These are phyloP conservation scores for Solanum phureja DNA, from an alignment of 257 asterid genomes.

Conservation along the genomic window DNA sequence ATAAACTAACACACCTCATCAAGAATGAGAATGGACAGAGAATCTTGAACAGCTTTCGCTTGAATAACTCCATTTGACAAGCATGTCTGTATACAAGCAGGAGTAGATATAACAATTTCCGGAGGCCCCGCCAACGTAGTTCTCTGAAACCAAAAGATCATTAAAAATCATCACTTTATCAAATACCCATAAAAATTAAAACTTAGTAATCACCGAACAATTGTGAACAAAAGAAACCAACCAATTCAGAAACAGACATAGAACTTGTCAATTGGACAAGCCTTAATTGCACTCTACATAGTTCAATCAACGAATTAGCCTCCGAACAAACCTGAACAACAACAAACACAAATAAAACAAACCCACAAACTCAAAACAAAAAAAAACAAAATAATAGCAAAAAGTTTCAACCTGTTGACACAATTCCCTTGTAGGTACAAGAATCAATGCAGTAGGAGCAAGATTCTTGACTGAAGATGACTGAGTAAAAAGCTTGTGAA, in stretches of 20 bases:
- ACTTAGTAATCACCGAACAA: background rate
- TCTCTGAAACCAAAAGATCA: constrained; percentile 30
- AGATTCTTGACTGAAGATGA: constrained; percentile 19
- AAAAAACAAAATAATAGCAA: background rate
- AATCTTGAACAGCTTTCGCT: constrained; percentile 61
- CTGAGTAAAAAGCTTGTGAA: constrained; percentile 75
- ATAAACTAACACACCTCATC: constrained; percentile 65
- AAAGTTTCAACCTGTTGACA: constrained; percentile 59
- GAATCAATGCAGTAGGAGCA: constrained; percentile 66
- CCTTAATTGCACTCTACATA: constrained; percentile 69
- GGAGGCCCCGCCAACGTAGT: constrained; percentile 76
- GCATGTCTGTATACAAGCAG: constrained; percentile 74
- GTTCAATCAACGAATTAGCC: constrained; percentile 55
- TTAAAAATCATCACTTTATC: background rate
- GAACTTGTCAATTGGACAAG: constrained; percentile 64
- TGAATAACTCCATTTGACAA: constrained; percentile 45
- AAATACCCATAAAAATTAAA: background rate
- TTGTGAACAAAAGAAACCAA: constrained; percentile 19
- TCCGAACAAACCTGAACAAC: constrained; percentile 56
- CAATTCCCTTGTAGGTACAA: constrained; percentile 87
- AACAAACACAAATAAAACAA: background rate
- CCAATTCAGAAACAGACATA: constrained; percentile 73
- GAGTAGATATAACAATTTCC: constrained; percentile 75
- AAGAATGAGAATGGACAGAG: constrained; percentile 76
- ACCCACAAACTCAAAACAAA: background rate